These are phyloP conservation scores for Aspergillus fumigatus DNA, from an alignment of 2,329 filamentous ascomycete species.

Conservation along the genomic window DNA sequence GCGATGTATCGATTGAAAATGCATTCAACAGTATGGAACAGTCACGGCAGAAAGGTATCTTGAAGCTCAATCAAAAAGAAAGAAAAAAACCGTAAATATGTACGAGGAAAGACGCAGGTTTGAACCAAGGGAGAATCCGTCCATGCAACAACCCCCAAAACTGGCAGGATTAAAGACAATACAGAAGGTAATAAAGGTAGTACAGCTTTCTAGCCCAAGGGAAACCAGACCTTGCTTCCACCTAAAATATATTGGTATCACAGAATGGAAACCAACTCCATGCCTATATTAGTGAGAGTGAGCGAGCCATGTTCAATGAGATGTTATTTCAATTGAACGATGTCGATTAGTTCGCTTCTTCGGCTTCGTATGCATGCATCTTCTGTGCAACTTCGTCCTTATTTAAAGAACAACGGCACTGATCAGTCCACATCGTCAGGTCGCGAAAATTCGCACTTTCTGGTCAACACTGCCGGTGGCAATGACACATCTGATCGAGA, in stretches of 20 bases:
- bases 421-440: neutral
- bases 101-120: neutral
- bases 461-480: constrained; percentile 80
- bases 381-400: neutral
- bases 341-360: neutral
- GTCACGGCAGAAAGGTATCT: neutral
- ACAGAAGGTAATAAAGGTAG: neutral
- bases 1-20: neutral
- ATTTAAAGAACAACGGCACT: neutral
- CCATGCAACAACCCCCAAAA: neutral
- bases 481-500: constrained; percentile 74
- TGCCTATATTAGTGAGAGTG: neutral
- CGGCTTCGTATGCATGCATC: neutral
- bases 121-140: neutral
- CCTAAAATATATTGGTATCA: neutral
- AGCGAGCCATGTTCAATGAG: neutral
- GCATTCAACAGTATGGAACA: neutral
- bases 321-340: neutral
- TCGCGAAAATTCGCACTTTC: constrained; percentile 72
- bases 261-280: constrained; percentile 5
- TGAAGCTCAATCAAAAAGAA: neutral
- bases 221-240: neutral
- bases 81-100: neutral
- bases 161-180: neutral
- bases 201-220: neutral